Evolutionary conservation across 2,329 filamentous ascomycete genomes (phyloP).

Genomic region (Coniochaeta sp.): DNA sequence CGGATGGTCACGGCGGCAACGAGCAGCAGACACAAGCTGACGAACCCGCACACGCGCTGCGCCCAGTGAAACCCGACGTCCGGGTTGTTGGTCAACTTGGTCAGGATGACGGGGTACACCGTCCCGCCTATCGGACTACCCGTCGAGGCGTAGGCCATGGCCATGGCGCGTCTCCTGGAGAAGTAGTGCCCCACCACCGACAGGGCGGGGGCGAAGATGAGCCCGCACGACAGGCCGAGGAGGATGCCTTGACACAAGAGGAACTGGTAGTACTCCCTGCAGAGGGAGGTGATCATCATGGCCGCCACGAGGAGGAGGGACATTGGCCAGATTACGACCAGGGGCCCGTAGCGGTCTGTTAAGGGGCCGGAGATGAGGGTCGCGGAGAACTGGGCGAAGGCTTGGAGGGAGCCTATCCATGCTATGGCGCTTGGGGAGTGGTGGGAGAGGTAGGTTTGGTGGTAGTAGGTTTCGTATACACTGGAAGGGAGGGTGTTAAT

Average conservation of each 20-base stretch:
- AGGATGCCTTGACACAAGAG: conserved; percentile 29
- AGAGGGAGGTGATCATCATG: conserved; percentile 25
- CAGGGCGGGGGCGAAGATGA: conserved; percentile 22
- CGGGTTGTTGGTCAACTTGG: conserved; percentile 4
- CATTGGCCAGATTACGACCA: conserved; percentile 19
- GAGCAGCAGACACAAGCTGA: conserved; percentile 27
- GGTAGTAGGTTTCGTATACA: conserved; percentile 23
- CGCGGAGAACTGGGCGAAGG: conserved; percentile 21
- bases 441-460: conserved; percentile 9
- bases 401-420: conserved; percentile 35
- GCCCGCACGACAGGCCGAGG: conserved; percentile 28
- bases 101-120: conserved; percentile 11
- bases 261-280: conserved; percentile 27
- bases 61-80: conserved; percentile 9
- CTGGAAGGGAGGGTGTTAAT: too few species aligned
- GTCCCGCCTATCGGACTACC: conserved; percentile 12
- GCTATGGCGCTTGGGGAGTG: conserved; percentile 33
- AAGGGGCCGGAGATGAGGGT: conserved; percentile 28
- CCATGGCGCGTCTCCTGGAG: conserved; percentile 12
- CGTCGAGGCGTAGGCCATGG: conserved; percentile 11
- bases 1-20: conserved; percentile 15
- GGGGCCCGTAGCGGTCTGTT: conserved; percentile 24
- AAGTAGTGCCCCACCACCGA: conserved; percentile 17
- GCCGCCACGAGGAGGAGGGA: conserved; percentile 28
- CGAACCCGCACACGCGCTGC: conserved; percentile 10